phyloP scores from a whole-genome alignment of 768 basidiomycete species.

The Podaxis sp. region DNA sequence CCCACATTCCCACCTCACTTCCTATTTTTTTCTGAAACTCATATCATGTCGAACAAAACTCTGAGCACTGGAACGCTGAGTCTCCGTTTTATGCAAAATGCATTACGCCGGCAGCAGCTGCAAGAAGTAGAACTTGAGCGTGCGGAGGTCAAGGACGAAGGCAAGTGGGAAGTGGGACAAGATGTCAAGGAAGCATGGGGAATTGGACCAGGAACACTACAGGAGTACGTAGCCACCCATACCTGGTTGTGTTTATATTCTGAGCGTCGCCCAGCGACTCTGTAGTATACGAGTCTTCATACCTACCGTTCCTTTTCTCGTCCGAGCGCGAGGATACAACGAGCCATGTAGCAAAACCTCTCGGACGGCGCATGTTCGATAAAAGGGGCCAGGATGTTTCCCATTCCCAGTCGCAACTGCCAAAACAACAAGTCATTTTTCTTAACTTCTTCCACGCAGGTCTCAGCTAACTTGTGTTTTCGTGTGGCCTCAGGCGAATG shows the following conservation, averaged over 20 bases:
- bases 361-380: slow-evolving; percentile 49
- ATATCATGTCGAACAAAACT: slow-evolving; percentile 14
- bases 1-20: background rate
- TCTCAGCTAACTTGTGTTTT: background rate
- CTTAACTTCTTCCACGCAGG: background rate
- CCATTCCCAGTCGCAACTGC: slow-evolving; percentile 13
- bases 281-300: slow-evolving; percentile 17
- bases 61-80: slow-evolving; percentile 18
- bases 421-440: slow-evolving; percentile 15
- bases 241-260: background rate
- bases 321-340: slow-evolving; percentile 5
- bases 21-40: background rate
- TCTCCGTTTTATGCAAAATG: slow-evolving; percentile 22
- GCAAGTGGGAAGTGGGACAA: slow-evolving; percentile 19
- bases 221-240: background rate
- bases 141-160: slow-evolving; percentile 18
- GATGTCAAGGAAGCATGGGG: slow-evolving; percentile 19
- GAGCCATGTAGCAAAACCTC: slow-evolving; percentile 18
- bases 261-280: slow-evolving; percentile 8
- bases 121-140: slow-evolving; percentile 14
- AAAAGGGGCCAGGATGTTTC: slow-evolving; percentile 40
- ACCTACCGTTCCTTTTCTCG: slow-evolving; percentile 18
- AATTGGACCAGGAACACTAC: background rate
- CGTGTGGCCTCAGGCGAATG: background rate
- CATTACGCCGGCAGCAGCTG: slow-evolving; percentile 13